Evolutionary conservation across 495 filamentous ascomycete genomes (phyloP).

Genomic region (Annulohypoxylon nitens): DNA sequence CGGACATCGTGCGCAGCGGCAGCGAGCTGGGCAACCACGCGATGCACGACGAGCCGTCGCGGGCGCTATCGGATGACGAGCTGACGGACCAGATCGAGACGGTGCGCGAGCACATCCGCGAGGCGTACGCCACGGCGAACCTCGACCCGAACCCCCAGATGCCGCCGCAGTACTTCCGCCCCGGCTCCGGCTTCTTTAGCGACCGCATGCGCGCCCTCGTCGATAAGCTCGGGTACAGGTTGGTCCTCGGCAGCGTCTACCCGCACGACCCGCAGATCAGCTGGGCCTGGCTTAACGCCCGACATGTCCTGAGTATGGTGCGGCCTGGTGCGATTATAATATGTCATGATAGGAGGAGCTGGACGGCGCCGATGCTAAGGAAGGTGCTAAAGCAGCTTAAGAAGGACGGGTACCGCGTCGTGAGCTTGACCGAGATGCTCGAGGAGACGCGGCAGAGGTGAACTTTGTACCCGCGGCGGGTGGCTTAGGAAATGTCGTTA

Average conservation of each 20-base stretch:
- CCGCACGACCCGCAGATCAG: conserved; percentile 87
- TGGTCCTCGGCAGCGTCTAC: conserved; percentile 85
- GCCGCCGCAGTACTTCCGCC: conserved; percentile 74
- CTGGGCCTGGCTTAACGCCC: conserved; percentile 76
- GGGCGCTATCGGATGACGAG: conserved; percentile 58
- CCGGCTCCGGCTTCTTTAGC: conserved; percentile 85
- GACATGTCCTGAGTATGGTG: conserved; percentile 83
- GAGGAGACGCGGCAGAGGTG: conserved; percentile 46
- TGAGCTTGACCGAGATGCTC: conserved; percentile 75
- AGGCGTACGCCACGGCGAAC: conserved; percentile 64
- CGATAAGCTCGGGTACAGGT: conserved; percentile 67
- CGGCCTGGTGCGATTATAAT: conserved; percentile 81
- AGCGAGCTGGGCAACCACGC: conserved; percentile 88
- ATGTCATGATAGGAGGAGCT: conserved; percentile 83
- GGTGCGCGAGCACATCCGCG: conserved; percentile 64
- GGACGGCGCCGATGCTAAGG: conserved; percentile 81
- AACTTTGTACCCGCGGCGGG: conserved; percentile 1
- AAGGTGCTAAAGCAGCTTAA: conserved; percentile 76
- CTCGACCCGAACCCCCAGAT: conserved; percentile 35
- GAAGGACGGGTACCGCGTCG: conserved; percentile 74
- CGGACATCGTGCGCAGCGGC: conserved; percentile 70
- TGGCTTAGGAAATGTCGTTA: not conserved
- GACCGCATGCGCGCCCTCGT: conserved; percentile 71
- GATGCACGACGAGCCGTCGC: conserved; percentile 82
- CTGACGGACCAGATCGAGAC: conserved; percentile 57